Conservation (phyloP, 2,329 filamentous ascomycete species). For the Aureobasidium sp. region DNA sequence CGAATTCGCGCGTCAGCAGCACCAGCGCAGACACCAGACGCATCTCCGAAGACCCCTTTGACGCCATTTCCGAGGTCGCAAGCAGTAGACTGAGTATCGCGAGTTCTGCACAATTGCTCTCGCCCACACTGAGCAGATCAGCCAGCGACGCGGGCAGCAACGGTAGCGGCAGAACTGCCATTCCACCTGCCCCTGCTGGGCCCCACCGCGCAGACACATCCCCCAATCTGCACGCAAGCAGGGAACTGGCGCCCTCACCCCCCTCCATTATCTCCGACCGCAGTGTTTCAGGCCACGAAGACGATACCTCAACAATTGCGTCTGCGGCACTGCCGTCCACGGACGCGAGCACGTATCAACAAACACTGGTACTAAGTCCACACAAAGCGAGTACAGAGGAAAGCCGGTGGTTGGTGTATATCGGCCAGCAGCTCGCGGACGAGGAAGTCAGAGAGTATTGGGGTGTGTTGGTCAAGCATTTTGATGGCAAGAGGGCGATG, state of each 20-base stretch:
- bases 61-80: background rate
- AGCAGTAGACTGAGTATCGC: background rate
- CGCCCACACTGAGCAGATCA: background rate
- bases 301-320: background rate
- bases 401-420: constrained; percentile 16
- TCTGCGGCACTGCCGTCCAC: constrained; percentile 3
- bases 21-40: background rate
- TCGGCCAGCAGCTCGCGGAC: constrained; percentile 49
- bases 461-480: constrained; percentile 71
- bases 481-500: constrained; percentile 77
- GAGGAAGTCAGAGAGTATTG: constrained; percentile 59
- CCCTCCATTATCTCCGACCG: background rate
- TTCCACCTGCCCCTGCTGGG: background rate
- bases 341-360: constrained; percentile 8
- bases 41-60: background rate
- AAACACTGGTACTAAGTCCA: constrained; percentile 15
- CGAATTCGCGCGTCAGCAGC: background rate
- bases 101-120: background rate
- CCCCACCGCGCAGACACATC: background rate
- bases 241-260: background rate
- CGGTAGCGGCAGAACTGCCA: constrained; percentile 8
- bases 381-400: constrained; percentile 19
- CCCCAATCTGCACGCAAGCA: background rate
- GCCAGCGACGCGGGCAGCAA: constrained; percentile 10
- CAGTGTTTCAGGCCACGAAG: constrained; percentile 1